Conservation (phyloP, 768 basidiomycete species). For the Neoboletus subvelutipes region DNA sequence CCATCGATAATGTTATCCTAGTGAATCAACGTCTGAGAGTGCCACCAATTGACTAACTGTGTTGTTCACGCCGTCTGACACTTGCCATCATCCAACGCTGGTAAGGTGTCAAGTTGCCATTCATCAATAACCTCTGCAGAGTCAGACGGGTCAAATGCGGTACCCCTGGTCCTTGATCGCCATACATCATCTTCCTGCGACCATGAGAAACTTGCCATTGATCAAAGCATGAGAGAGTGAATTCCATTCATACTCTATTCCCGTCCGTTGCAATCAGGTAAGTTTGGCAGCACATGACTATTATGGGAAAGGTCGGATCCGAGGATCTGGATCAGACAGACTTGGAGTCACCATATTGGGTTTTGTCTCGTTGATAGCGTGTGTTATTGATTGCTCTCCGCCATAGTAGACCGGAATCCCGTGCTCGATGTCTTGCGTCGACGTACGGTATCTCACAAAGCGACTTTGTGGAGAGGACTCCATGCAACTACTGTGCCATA, state of each 20-base stretch:
- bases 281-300: not conserved
- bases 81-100: not conserved
- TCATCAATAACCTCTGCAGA: not conserved
- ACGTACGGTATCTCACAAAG: not conserved
- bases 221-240: not conserved
- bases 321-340: not conserved
- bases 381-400: not conserved
- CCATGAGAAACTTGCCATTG: not conserved
- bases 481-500: too few species aligned
- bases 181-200: not conserved
- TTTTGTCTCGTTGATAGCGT: not conserved
- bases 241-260: not conserved
- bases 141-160: not conserved
- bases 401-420: not conserved
- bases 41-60: not conserved
- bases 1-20: not conserved
- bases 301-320: not conserved
- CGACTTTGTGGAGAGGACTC: not conserved
- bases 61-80: not conserved
- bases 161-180: not conserved
- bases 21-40: not conserved
- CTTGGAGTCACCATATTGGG: not conserved
- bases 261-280: not conserved
- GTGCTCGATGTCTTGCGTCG: not conserved
- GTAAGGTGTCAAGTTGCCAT: not conserved